A percentile compares a stretch with the other conserved stretches of the same genome.
phyloP scores from a whole-genome alignment of 2,329 filamentous ascomycete species.

The Neoscytalidium dimidiatum region DNA sequence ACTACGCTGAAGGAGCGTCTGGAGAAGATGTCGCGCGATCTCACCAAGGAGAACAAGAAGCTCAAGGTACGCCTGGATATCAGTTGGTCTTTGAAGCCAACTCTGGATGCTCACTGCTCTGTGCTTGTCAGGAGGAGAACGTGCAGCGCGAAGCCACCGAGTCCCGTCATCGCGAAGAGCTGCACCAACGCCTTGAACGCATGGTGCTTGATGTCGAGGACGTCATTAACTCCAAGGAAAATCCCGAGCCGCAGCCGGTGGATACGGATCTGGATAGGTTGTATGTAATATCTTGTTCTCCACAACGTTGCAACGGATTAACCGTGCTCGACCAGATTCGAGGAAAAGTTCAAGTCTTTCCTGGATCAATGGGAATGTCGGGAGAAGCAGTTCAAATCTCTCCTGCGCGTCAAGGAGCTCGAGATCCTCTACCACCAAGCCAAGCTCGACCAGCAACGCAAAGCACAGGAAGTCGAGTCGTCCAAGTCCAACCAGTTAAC shows the following conservation, averaged over 20 bases:
- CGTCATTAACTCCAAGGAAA: constrained; percentile 83
- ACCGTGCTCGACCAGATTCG: constrained; percentile 37
- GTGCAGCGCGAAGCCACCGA: constrained; percentile 81
- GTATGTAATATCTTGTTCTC: constrained; percentile 54
- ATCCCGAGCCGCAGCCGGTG: constrained; percentile 66
- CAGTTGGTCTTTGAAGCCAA: not conserved
- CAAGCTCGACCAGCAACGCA: constrained; percentile 86
- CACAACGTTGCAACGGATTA: constrained; percentile 27
- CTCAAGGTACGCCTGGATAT: constrained; percentile 70
- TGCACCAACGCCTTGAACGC: constrained; percentile 81
- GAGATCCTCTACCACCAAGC: constrained; percentile 92
- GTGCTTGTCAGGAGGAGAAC: constrained; percentile 72
- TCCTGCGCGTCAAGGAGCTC: constrained; percentile 91
- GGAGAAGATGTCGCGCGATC: constrained; percentile 90
- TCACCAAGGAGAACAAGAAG: constrained; percentile 97
- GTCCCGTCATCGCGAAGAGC: constrained; percentile 76
- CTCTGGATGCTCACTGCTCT: constrained; percentile 21
- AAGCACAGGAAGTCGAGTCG: constrained; percentile 79
- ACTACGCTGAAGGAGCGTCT: constrained; percentile 92
- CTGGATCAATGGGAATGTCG: constrained; percentile 96
- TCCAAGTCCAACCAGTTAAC: constrained; percentile 82
- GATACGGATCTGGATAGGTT: constrained; percentile 89
- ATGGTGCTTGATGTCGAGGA: constrained; percentile 84
- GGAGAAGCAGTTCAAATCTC: constrained; percentile 88
- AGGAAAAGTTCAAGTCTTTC: constrained; percentile 88